These are phyloP conservation scores for Fusarium domesticum DNA, from an alignment of 2,329 filamentous ascomycete species.

Conservation along the genomic window DNA sequence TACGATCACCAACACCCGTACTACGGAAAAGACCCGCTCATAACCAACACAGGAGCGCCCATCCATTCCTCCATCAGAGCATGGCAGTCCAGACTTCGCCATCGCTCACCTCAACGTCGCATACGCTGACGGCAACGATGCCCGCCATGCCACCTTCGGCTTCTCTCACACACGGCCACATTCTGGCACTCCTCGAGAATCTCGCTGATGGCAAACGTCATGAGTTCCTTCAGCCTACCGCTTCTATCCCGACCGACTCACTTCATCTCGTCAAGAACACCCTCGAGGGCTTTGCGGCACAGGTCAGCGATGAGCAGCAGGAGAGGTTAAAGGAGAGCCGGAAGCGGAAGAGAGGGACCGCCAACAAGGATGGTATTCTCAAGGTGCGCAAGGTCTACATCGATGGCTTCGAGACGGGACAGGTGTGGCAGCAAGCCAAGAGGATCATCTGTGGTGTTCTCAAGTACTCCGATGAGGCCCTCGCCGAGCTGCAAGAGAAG, in stretches of 20 bases:
- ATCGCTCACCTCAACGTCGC: constrained; percentile 61
- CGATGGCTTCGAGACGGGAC: constrained; percentile 80
- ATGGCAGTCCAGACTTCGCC: constrained; percentile 49
- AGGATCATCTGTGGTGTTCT: constrained; percentile 66
- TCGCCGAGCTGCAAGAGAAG: constrained; percentile 49
- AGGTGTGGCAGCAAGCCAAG: constrained; percentile 92
- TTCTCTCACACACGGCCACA: constrained; percentile 35
- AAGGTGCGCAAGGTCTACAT: constrained; percentile 81
- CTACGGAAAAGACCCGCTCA: neutral
- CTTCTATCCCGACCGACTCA: constrained; percentile 64
- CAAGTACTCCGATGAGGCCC: constrained; percentile 44
- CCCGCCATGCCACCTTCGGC: constrained; percentile 42
- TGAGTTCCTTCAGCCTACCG: constrained; percentile 70
- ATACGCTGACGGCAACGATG: constrained; percentile 56
- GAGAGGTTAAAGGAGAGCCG: constrained; percentile 65
- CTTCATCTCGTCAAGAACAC: constrained; percentile 75
- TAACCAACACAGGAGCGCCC: constrained; percentile 11
- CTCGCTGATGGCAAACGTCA: constrained; percentile 62
- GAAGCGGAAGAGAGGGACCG: constrained; percentile 70
- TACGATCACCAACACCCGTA: neutral
- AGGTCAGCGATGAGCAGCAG: constrained; percentile 70
- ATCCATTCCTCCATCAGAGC: constrained; percentile 20
- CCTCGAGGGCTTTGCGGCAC: constrained; percentile 72
- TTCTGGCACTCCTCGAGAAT: constrained; percentile 54
- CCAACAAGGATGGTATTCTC: constrained; percentile 53